phyloP scores from a whole-genome alignment of 2,329 filamentous ascomycete genomes.

The Calonectria pteridis region DNA sequence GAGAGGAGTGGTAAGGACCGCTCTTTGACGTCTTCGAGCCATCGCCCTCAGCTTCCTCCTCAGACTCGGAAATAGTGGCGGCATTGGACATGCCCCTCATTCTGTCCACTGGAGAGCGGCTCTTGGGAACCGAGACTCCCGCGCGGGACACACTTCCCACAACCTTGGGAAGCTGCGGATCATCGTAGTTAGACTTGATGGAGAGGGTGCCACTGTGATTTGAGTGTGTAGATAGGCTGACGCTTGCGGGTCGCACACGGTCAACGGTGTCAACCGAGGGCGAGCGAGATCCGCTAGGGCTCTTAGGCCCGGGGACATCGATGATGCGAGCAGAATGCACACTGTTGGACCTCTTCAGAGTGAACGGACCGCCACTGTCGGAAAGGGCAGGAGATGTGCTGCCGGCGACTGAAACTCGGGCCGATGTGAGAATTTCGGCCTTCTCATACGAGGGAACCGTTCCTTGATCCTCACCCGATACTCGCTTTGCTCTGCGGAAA shows the following conservation, averaged over 20 bases:
- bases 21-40: conserved; percentile 31
- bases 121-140: conserved; percentile 37
- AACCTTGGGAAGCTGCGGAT: conserved; percentile 49
- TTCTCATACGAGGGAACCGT: conserved; percentile 65
- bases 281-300: conserved; percentile 62
- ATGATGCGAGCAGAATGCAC: conserved; percentile 70
- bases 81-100: conserved; percentile 45
- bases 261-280: conserved; percentile 61
- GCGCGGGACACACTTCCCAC: conserved; percentile 40
- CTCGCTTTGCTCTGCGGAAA: conserved; percentile 32
- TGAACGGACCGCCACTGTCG: conserved; percentile 57
- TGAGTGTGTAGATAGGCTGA: conserved; percentile 51
- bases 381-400: conserved; percentile 63
- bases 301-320: conserved; percentile 66
- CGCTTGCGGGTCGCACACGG: conserved; percentile 54
- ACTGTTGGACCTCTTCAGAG: conserved; percentile 58
- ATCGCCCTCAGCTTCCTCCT: conserved; percentile 50
- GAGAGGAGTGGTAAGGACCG: conserved; percentile 41
- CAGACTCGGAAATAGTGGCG: conserved; percentile 59
- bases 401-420: conserved; percentile 67
- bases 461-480: conserved; percentile 57
- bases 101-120: conserved; percentile 50
- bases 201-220: conserved; percentile 56
- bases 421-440: conserved; percentile 68
- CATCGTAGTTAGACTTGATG: conserved; percentile 52